Conservation (phyloP, 176 grass and related monocot genomes). For the Tuctoria greenei region DNA sequence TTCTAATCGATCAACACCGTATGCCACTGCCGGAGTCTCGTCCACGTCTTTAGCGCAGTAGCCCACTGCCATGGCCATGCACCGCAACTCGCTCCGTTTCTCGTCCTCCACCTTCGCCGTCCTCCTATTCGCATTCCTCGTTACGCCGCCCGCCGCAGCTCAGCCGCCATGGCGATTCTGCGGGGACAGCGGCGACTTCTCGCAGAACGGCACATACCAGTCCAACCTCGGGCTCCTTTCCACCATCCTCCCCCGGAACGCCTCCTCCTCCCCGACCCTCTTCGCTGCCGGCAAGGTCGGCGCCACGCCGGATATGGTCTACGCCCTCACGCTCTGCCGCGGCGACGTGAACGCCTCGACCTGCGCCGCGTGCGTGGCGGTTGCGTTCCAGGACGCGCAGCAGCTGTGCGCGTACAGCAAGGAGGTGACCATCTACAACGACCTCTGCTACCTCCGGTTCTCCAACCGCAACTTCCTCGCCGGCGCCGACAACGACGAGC, state of each 20-base stretch:
- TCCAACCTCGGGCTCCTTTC: not conserved
- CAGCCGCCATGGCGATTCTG: not conserved
- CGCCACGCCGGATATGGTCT: not conserved
- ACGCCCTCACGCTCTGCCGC: not conserved
- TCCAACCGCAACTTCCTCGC: slow-evolving; percentile 39
- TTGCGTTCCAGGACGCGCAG: not conserved
- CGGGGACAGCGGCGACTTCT: not conserved
- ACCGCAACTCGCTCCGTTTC: not conserved
- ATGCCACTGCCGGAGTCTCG: not conserved
- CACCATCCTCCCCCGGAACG: not conserved
- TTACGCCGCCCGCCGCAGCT: not conserved
- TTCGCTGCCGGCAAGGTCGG: slow-evolving; percentile 10
- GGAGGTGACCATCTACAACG: slow-evolving; percentile 24
- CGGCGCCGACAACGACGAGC: not conserved
- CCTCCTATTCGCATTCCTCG: not conserved
- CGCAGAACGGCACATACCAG: not conserved
- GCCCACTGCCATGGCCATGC: not conserved
- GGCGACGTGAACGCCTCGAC: not conserved
- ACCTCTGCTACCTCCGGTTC: slow-evolving; percentile 45
- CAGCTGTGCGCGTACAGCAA: slow-evolving; percentile 32
- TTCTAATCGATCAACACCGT: not conserved
- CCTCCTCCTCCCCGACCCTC: not conserved
- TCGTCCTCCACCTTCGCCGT: not conserved
- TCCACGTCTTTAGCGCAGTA: not conserved
- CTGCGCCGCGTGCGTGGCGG: slow-evolving; percentile 5